Base-by-base conservation (phyloP, 257 asterid species). In the Buddleja alternifolia region DNA sequence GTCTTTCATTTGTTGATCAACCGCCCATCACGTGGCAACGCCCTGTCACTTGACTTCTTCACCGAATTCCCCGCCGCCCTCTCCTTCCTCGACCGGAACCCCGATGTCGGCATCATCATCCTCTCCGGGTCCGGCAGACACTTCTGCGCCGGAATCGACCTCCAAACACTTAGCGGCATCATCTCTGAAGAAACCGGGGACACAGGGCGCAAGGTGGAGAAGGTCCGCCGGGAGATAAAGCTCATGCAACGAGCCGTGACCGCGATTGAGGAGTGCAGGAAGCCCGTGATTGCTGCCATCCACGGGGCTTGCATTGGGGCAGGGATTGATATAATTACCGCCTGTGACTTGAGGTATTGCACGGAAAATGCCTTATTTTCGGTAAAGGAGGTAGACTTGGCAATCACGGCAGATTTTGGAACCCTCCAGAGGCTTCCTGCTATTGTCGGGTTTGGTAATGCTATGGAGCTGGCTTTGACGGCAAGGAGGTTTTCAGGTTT, bases 291-390 rank as follows among this genome's bases (percentile, higher is more conserved):
- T 4, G 95, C 90, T 1, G 80, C 85, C 8, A 75, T 93, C 4
- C 96, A 93, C 39, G 97, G 99, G 1, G 97, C 85, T 9, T 93
- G 99, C 78, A 21, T 93, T 17, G 99, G 99, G 14, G 99, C 91
- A 60, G 97, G 90, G 1, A 60, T 90, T 46, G 99, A 93, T 56
- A 8, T 90, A 14, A 80, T 90, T 7, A 82, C 93, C 20, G 97
- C 96, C 50, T 93, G 97, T 73, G 99, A 93, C 66, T 32, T 88
- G 39, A 83, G 99, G 85, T 87, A 72, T 41, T 85, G 90, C 16
- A 74, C 88, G 21, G 77, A 76, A 7, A 81, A 62, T 46, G 87
- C 96, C 0, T 77, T 65, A 42, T 93, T 90, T 66, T 48, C 81
- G 9, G 96, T 93, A 75, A 90, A 88, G 76, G 99, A 88, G 81